These are phyloP conservation scores for Hymenoscyphus linearis DNA, from an alignment of 2,329 filamentous ascomycete genomes.

Conservation along the genomic window DNA sequence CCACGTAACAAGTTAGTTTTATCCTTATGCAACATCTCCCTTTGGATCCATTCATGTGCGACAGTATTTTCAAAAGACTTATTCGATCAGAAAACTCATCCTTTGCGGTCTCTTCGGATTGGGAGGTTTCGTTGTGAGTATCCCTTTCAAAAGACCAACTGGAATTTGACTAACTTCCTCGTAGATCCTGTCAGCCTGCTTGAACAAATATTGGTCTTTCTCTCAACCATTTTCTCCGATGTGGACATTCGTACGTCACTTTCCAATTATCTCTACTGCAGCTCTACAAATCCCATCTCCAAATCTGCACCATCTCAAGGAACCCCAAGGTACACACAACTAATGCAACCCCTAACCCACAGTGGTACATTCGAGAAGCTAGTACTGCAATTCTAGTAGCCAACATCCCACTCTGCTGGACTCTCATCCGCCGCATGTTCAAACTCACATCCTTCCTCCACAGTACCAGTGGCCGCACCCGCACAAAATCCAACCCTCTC, in stretches of 20 bases:
- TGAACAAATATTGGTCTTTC: slow-evolving; percentile 45
- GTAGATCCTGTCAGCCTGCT: slow-evolving; percentile 44
- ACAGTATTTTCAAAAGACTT: slow-evolving; percentile 22
- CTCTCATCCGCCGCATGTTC: slow-evolving; percentile 42
- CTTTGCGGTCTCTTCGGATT: slow-evolving; percentile 43
- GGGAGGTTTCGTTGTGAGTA: slow-evolving; percentile 42
- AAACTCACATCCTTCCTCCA: slow-evolving; percentile 25
- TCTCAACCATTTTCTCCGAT: slow-evolving; percentile 30
- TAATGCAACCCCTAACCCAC: neutral
- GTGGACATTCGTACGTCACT: slow-evolving; percentile 26
- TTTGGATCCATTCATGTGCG: neutral
- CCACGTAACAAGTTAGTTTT: slow-evolving; percentile 23
- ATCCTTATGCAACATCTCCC: slow-evolving; percentile 22
- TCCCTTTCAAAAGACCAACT: neutral
- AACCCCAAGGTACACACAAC: neutral
- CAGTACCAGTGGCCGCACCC: slow-evolving; percentile 4
- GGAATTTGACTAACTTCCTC: slow-evolving; percentile 2
- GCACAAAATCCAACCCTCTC: slow-evolving; percentile 12
- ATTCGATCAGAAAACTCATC: slow-evolving; percentile 47
- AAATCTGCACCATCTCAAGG: neutral
- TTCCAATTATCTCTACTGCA: neutral
- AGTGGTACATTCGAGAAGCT: slow-evolving; percentile 50
- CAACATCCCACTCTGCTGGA: slow-evolving; percentile 50
- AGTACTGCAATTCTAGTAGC: slow-evolving; percentile 47
- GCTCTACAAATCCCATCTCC: too few relatives aligned